Conservation (phyloP, 2,329 filamentous ascomycete species). For the Knoxdaviesia capensis region DNA sequence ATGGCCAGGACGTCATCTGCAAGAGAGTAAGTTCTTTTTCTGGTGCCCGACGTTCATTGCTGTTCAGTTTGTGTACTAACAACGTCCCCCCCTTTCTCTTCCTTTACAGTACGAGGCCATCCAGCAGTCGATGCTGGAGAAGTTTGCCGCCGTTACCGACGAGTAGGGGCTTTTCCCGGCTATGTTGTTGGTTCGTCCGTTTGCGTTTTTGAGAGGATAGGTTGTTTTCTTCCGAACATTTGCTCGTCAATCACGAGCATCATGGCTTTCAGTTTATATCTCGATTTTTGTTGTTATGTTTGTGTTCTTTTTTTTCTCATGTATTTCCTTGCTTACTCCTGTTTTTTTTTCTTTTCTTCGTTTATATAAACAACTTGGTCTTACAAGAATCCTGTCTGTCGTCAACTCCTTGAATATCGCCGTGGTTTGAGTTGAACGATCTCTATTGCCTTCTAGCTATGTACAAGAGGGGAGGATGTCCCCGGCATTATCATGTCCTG, state of each 20-base stretch:
- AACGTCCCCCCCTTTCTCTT: neutral
- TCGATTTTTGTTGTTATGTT: neutral
- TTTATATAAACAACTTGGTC: neutral
- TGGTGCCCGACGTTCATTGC: neutral
- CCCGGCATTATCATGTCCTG: too few relatives aligned
- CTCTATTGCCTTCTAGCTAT: too few relatives aligned
- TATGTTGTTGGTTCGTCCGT: neutral
- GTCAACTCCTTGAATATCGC: too few relatives aligned
- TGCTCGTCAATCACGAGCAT: neutral
- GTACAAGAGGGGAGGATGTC: too few relatives aligned
- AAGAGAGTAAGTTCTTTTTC: slow-evolving; percentile 49
- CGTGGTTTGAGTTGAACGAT: too few relatives aligned
- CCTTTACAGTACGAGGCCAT: slow-evolving; percentile 68
- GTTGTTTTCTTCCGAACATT: neutral
- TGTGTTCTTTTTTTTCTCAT: neutral
- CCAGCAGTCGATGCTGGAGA: slow-evolving; percentile 82
- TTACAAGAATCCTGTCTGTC: too few relatives aligned
- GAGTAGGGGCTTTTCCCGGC: slow-evolving; percentile 37
- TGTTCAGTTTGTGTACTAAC: neutral
- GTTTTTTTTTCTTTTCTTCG: neutral
- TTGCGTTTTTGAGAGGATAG: neutral
- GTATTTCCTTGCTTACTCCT: neutral
- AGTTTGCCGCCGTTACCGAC: slow-evolving; percentile 89
- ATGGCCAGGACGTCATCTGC: slow-evolving; percentile 59
- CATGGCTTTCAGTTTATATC: too few relatives aligned